Conservation (phyloP, 1,284 basidiomycete genomes). For the Naganishia albida region DNA sequence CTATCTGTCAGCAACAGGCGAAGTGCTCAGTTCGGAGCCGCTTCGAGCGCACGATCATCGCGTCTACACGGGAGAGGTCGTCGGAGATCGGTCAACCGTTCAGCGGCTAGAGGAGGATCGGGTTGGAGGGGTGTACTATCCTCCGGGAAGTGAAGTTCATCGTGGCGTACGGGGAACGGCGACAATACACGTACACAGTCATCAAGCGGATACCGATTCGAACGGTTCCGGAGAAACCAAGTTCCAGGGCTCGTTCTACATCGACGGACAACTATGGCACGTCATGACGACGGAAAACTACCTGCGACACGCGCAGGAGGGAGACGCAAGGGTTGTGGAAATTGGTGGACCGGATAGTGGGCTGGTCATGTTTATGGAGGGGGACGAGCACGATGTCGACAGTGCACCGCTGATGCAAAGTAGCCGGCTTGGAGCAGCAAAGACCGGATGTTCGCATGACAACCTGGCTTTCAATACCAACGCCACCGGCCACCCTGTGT, state of each 20-base stretch:
- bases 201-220: constrained; percentile 55
- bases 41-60: constrained; percentile 44
- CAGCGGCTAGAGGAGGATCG: constrained; percentile 64
- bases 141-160: constrained; percentile 44
- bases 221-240: constrained; percentile 66
- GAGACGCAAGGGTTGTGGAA: constrained; percentile 61
- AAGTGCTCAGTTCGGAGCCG: constrained; percentile 35
- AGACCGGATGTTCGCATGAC: constrained; percentile 67
- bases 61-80: constrained; percentile 70
- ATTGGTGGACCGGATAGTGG: constrained; percentile 56
- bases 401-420: constrained; percentile 54
- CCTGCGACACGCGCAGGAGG: constrained; percentile 58
- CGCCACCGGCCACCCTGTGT: constrained; percentile 61
- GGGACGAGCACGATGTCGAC: constrained; percentile 18
- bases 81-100: constrained; percentile 59
- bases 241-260: constrained; percentile 75
- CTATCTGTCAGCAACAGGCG: constrained; percentile 58
- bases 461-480: constrained; percentile 67
- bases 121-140: constrained; percentile 54
- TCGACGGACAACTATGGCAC: constrained; percentile 69
- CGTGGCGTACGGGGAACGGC: constrained; percentile 53
- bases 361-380: constrained; percentile 64
- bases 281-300: constrained; percentile 73
- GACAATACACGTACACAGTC: constrained; percentile 37
- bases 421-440: constrained; percentile 29